Percentiles rank a stretch among this genome's conserved stretches.
Evolutionary conservation across 2,329 filamentous ascomycete species (phyloP).

Genomic region (Penicillium sp.): DNA sequence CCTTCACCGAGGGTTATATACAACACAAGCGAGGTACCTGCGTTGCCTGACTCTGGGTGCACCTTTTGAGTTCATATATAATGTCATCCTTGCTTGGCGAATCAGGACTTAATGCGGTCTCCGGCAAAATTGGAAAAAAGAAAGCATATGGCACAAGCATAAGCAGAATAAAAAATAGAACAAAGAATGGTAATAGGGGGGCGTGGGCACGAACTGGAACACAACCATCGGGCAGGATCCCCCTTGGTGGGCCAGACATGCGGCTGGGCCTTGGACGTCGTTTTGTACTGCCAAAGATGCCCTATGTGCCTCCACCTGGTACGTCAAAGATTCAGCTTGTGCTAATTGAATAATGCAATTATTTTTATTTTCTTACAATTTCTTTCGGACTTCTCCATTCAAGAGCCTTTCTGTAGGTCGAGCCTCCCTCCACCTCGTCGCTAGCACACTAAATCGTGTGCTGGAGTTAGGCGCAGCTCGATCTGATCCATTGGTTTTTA

Average conservation of each 20-base stretch:
- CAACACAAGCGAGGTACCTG: constrained; percentile 13
- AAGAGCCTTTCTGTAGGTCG: constrained; percentile 17
- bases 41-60: constrained; percentile 10
- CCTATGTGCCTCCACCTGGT: constrained; percentile 13
- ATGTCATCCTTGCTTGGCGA: constrained; percentile 12
- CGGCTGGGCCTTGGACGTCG: constrained; percentile 17
- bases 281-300: constrained; percentile 7
- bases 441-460: constrained; percentile 3
- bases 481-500: background rate
- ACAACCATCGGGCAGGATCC: constrained; percentile 18
- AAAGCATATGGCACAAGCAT: constrained; percentile 12
- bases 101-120: constrained; percentile 12
- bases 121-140: constrained; percentile 21
- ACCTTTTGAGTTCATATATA: constrained; percentile 16
- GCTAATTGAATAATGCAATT: constrained; percentile 8
- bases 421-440: constrained; percentile 17
- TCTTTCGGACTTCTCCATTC: constrained; percentile 9
- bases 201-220: constrained; percentile 6
- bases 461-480: background rate
- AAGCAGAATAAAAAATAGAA: constrained; percentile 16
- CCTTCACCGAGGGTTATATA: constrained; percentile 19
- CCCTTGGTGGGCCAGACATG: constrained; percentile 21
- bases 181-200: constrained; percentile 9
- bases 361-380: background rate
- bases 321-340: constrained; percentile 9